Evolutionary conservation across 768 basidiomycete genomes (phyloP).

Genomic region (Collybia sp.): DNA sequence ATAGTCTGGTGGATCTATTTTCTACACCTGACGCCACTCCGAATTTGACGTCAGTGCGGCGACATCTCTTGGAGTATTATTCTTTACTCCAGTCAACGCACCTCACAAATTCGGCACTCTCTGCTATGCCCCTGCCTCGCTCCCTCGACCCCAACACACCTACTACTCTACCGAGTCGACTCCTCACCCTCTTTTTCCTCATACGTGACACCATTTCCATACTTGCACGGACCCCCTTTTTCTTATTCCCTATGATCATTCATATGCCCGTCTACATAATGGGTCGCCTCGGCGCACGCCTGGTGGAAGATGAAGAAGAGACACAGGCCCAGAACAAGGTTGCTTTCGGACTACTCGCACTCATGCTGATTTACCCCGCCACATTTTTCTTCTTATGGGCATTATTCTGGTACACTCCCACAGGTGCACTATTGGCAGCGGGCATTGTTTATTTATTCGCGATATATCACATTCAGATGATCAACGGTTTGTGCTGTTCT

Average conservation of each 20-base stretch:
- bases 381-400: slow-evolving; percentile 87
- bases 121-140: slow-evolving; percentile 78
- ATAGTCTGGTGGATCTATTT: slow-evolving; percentile 85
- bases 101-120: slow-evolving; percentile 82
- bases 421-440: slow-evolving; percentile 71
- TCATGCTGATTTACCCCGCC: slow-evolving; percentile 74
- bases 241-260: slow-evolving; percentile 78
- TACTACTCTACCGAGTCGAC: slow-evolving; percentile 77
- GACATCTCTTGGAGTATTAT: slow-evolving; percentile 80
- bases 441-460: slow-evolving; percentile 72
- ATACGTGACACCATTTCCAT: slow-evolving; percentile 72
- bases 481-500: slow-evolving; percentile 53
- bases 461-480: slow-evolving; percentile 79
- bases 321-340: slow-evolving; percentile 97
- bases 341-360: slow-evolving; percentile 74
- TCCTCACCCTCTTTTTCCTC: slow-evolving; percentile 75
- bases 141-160: slow-evolving; percentile 75
- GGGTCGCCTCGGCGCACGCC: slow-evolving; percentile 65
- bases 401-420: slow-evolving; percentile 66
- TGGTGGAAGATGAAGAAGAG: slow-evolving; percentile 86
- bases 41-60: slow-evolving; percentile 57
- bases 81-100: slow-evolving; percentile 78
- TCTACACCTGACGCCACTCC: slow-evolving; percentile 59
- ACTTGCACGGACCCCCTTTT: slow-evolving; percentile 80
- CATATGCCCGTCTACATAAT: slow-evolving; percentile 85